phyloP scores from a whole-genome alignment of 495 filamentous ascomycete genomes.

The Neurospora sp. region DNA sequence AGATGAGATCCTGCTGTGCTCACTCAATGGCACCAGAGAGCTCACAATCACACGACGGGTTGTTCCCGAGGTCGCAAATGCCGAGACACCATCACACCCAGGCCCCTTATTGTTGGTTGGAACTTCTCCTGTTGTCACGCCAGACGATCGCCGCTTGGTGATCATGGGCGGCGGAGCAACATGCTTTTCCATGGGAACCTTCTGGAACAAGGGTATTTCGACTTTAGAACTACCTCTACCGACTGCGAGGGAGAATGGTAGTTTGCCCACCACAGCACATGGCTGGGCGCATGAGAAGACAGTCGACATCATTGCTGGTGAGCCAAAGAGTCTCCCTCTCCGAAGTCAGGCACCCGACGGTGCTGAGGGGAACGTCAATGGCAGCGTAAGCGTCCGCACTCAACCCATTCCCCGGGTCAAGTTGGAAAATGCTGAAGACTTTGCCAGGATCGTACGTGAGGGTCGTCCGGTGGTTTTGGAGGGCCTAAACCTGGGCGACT shows the following conservation, averaged over 20 bases:
- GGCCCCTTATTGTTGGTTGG: constrained; percentile 57
- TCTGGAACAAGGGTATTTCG: constrained; percentile 24
- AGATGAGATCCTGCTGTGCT: constrained; percentile 23
- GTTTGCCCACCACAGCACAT: not conserved
- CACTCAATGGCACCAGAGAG: not conserved
- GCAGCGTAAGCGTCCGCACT: not conserved
- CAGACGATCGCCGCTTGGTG: constrained; percentile 34
- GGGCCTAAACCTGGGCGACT: constrained; percentile 54
- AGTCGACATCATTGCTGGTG: constrained; percentile 16
- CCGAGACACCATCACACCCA: not conserved
- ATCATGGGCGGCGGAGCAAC: constrained; percentile 75
- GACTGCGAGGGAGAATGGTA: not conserved
- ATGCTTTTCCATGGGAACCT: constrained; percentile 67
- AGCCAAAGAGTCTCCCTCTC: not conserved
- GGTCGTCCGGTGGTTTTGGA: constrained; percentile 59
- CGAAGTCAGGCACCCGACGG: not conserved
- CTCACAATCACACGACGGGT: constrained; percentile 10
- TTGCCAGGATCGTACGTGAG: constrained; percentile 45
- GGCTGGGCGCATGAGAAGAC: constrained; percentile 17
- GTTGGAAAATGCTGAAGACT: constrained; percentile 37
- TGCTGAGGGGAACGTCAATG: not conserved
- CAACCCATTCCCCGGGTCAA: constrained; percentile 38
- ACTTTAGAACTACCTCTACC: constrained; percentile 1
- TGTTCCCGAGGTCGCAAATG: not conserved
- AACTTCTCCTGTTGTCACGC: constrained; percentile 32